Conservation (phyloP, 2,329 filamentous ascomycete genomes). For the Tolypocladium album region DNA sequence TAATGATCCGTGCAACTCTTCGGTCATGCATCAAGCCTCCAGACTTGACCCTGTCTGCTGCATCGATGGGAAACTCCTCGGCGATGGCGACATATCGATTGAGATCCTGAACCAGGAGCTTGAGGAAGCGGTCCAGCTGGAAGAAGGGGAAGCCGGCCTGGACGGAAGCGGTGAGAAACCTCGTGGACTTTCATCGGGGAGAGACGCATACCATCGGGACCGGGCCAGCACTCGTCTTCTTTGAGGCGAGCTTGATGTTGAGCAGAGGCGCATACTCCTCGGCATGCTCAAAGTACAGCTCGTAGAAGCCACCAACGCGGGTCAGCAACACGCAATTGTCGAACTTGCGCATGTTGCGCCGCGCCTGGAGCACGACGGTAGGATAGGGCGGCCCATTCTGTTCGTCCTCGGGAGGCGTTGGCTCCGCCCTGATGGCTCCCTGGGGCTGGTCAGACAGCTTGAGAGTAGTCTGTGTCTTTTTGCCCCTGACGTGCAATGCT, state of each 20-base stretch:
- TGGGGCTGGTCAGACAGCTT: slow-evolving; percentile 48
- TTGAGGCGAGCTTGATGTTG: slow-evolving; percentile 75
- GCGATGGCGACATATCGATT: slow-evolving; percentile 88
- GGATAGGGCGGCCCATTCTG: slow-evolving; percentile 54
- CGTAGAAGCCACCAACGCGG: slow-evolving; percentile 90
- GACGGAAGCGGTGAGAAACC: neutral
- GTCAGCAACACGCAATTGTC: slow-evolving; percentile 85
- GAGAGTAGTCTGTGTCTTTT: slow-evolving; percentile 43
- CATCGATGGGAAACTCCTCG: slow-evolving; percentile 76
- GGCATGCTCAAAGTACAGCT: slow-evolving; percentile 94
- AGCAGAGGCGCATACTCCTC: slow-evolving; percentile 78
- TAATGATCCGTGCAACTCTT: slow-evolving; percentile 76
- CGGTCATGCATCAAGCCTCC: slow-evolving; percentile 79
- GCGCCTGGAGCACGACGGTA: slow-evolving; percentile 78
- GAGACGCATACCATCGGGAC: slow-evolving; percentile 65
- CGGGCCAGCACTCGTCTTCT: slow-evolving; percentile 65
- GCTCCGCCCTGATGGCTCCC: slow-evolving; percentile 25
- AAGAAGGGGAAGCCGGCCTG: slow-evolving; percentile 88
- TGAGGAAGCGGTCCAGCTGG: slow-evolving; percentile 86
- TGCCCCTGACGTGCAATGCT: slow-evolving; percentile 27
- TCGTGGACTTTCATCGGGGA: neutral
- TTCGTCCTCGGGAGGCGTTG: slow-evolving; percentile 23
- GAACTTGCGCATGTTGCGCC: slow-evolving; percentile 83
- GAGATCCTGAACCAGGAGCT: slow-evolving; percentile 82
- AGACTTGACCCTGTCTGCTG: slow-evolving; percentile 57